phyloP scores from a whole-genome alignment of 176 grass and related monocot species.

The Neostapfia colusana region DNA sequence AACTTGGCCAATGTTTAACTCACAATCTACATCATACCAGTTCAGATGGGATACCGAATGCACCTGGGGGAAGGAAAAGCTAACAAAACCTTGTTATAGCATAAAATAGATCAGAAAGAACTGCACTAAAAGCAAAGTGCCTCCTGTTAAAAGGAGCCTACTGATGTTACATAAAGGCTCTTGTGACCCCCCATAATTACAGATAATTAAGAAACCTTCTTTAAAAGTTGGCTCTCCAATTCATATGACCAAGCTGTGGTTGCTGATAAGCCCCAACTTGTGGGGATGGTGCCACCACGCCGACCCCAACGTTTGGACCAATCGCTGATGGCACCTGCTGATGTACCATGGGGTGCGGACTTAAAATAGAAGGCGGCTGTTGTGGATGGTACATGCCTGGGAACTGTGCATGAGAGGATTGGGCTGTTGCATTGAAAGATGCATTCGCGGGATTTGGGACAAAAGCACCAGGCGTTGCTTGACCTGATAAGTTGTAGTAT shows the following conservation, averaged over 20 bases:
- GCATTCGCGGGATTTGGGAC: constrained; percentile 67
- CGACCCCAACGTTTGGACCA: constrained; percentile 62
- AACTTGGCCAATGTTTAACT: constrained; percentile 47
- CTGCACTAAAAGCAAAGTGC: constrained; percentile 63
- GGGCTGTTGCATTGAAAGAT: constrained; percentile 68
- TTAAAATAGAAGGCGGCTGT: constrained; percentile 61
- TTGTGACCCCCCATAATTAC: constrained; percentile 73
- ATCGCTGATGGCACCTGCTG: constrained; percentile 64
- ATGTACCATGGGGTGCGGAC: constrained; percentile 71
- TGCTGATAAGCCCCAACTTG: constrained; percentile 81
- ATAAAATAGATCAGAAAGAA: constrained; percentile 66
- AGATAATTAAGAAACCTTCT: constrained; percentile 59
- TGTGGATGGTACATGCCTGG: constrained; percentile 67
- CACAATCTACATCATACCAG: constrained; percentile 58
- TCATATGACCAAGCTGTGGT: constrained; percentile 66
- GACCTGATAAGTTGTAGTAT: constrained; percentile 70
- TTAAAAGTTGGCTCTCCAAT: constrained; percentile 75
- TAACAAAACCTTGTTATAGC: constrained; percentile 61
- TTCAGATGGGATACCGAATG: constrained; percentile 49
- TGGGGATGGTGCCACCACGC: constrained; percentile 59
- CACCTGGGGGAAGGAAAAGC: constrained; percentile 44
- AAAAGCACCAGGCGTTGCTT: constrained; percentile 65
- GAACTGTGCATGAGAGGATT: constrained; percentile 65
- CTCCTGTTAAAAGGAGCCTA: constrained; percentile 65
- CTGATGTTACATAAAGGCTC: constrained; percentile 69